These are phyloP conservation scores for Verbascum thapsus DNA, from an alignment of 257 asterid species.

Conservation along the genomic window DNA sequence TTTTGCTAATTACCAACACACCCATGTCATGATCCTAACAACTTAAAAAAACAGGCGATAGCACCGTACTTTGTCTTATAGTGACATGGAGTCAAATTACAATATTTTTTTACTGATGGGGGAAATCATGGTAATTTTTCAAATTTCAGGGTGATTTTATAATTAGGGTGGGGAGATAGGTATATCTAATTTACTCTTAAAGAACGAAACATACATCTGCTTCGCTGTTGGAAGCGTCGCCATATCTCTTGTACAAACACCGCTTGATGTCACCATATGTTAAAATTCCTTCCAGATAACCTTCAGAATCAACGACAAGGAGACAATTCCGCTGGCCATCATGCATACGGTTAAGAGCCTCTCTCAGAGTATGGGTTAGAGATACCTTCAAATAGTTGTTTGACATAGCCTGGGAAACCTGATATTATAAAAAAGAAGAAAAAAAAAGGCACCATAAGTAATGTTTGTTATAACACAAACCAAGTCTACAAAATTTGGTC, in stretches of 20 bases:
- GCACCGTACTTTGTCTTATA: too few relatives aligned
- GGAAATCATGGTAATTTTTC: too few relatives aligned
- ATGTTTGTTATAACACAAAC: not conserved
- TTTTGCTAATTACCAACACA: too few relatives aligned
- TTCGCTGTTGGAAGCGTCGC: constrained; percentile 50
- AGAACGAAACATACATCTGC: constrained; percentile 56
- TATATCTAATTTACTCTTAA: not conserved
- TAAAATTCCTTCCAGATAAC: constrained; percentile 79
- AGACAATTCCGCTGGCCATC: constrained; percentile 72
- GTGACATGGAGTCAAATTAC: too few relatives aligned
- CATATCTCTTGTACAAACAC: constrained; percentile 47
- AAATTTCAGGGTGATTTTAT: too few relatives aligned
- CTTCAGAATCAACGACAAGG: constrained; percentile 73
- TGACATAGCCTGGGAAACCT: constrained; percentile 92
- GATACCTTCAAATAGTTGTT: constrained; percentile 60
- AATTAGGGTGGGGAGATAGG: too few relatives aligned
- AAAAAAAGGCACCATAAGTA: constrained; percentile 25
- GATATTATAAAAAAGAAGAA: too few relatives aligned
- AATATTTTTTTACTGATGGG: too few relatives aligned
- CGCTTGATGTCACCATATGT: constrained; percentile 81
- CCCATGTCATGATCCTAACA: too few relatives aligned
- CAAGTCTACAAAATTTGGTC: constrained; percentile 24
- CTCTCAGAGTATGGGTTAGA: constrained; percentile 63
- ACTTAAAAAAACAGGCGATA: too few relatives aligned
- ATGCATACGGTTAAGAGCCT: constrained; percentile 67